These are phyloP conservation scores for Talaromyces proteolyticus DNA, from an alignment of 495 filamentous ascomycete genomes.

Conservation along the genomic window DNA sequence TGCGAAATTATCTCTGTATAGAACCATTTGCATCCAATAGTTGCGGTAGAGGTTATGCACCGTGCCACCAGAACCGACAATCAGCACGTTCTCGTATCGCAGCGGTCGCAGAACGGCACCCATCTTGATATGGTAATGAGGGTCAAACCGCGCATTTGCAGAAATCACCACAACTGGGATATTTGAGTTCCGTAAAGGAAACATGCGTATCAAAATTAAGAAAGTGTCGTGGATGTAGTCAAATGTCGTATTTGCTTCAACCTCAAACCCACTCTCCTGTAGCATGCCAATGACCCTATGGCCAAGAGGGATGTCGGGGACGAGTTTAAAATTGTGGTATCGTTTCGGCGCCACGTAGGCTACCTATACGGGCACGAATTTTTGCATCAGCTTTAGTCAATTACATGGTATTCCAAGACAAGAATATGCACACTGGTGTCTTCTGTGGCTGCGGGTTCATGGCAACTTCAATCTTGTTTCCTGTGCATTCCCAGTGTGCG, in stretches of 20 bases:
- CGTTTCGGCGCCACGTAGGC: conserved; percentile 54
- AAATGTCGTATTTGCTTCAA: conserved; percentile 38
- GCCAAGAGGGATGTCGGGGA: conserved; percentile 44
- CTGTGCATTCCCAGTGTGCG: conserved; percentile 52
- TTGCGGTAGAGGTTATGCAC: conserved; percentile 62
- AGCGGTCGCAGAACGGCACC: conserved; percentile 46
- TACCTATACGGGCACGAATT: too few species aligned
- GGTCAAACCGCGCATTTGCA: conserved; percentile 54
- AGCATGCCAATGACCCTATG: conserved; percentile 40
- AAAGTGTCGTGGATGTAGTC: conserved; percentile 64
- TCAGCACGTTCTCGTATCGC: conserved; percentile 40
- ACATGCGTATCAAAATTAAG: conserved; percentile 59
- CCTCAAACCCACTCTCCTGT: conserved; percentile 41
- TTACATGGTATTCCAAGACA: too few species aligned
- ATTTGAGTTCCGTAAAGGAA: conserved; percentile 47
- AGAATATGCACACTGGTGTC: conserved; percentile 49
- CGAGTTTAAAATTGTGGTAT: conserved; percentile 50
- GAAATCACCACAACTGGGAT: conserved; percentile 53
- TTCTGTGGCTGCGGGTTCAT: conserved; percentile 50
- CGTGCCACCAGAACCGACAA: conserved; percentile 57
- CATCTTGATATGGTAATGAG: conserved; percentile 53
- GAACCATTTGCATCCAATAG: conserved; percentile 53
- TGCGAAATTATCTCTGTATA: conserved; percentile 54
- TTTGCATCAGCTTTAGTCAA: too few species aligned
- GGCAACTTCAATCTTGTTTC: conserved; percentile 45